phyloP scores from a whole-genome alignment of 1,284 basidiomycete species.

The Trametes sp. region DNA sequence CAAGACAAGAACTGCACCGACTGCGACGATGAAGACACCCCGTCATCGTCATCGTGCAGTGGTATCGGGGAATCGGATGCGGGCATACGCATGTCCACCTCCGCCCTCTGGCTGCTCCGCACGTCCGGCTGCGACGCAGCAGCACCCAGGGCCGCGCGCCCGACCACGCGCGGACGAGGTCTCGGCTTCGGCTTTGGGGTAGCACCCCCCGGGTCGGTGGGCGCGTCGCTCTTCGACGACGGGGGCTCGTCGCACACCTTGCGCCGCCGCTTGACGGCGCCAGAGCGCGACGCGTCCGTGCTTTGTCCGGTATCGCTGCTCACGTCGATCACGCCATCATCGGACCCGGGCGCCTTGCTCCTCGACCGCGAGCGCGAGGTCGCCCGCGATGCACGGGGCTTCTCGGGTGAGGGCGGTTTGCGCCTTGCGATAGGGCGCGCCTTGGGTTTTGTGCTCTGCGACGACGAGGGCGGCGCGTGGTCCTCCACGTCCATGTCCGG shows the following conservation, averaged over 20 bases:
- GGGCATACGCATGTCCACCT: not conserved
- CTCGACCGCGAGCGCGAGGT: constrained; percentile 10
- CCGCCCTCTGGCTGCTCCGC: not conserved
- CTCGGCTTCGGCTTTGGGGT: constrained; percentile 22
- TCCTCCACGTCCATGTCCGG: constrained; percentile 14
- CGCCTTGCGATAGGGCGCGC: constrained; percentile 18
- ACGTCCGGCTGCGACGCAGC: constrained; percentile 7
- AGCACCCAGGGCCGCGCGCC: not conserved
- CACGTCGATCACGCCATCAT: constrained; percentile 14
- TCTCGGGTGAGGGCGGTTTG: constrained; percentile 14
- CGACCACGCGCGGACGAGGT: constrained; percentile 22
- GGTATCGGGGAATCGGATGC: not conserved
- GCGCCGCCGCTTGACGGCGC: constrained; percentile 14
- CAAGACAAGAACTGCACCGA: not conserved
- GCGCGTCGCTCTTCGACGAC: constrained; percentile 10
- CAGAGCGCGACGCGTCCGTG: constrained; percentile 17
- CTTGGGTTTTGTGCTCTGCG: constrained; percentile 15
- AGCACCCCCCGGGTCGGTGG: not conserved
- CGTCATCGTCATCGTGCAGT: not conserved
- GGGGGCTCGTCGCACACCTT: not conserved
- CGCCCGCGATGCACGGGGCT: constrained; percentile 2
- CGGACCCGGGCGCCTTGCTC: constrained; percentile 12
- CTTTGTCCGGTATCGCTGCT: constrained; percentile 23
- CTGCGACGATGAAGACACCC: no score
- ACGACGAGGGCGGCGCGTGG: constrained; percentile 8